Evolutionary conservation across 371 early-diverging fungal genomes (phyloP).

Genomic region (Haplosporangium sp.): DNA sequence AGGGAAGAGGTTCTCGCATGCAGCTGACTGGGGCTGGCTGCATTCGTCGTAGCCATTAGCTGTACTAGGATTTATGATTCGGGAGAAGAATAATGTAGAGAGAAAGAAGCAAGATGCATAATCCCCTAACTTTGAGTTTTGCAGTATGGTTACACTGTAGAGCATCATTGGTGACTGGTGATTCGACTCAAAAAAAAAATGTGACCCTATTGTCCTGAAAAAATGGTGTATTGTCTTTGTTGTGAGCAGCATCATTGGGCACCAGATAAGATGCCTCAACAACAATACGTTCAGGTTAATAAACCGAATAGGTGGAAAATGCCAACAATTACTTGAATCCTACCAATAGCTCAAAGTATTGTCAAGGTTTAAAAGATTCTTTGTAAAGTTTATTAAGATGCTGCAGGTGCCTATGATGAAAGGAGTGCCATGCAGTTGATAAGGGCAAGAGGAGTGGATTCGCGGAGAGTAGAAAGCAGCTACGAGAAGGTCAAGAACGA

Average conservation of each 20-base stretch:
- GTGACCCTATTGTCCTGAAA: neutral
- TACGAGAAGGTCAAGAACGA: neutral
- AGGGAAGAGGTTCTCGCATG: slow-evolving; percentile 21
- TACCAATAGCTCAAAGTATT: neutral
- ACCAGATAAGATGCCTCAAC: neutral
- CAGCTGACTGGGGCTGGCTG: slow-evolving; percentile 17
- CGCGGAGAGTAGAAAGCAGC: neutral
- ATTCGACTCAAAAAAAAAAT: neutral
- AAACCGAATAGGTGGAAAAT: neutral
- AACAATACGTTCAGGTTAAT: neutral
- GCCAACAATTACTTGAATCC: neutral
- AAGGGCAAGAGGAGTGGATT: neutral
- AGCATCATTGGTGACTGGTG: neutral
- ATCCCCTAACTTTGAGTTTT: neutral
- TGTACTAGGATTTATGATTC: neutral
- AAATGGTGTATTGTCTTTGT: neutral
- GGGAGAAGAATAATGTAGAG: neutral
- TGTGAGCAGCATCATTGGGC: neutral
- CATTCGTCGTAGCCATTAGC: slow-evolving; percentile 42
- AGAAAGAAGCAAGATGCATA: neutral
- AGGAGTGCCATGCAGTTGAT: neutral
- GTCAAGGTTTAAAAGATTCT: neutral
- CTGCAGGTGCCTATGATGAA: neutral
- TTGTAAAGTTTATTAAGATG: neutral
- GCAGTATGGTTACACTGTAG: neutral